Conservation (phyloP, 805 yeast genomes). For the Suhomyces pyralidae region DNA sequence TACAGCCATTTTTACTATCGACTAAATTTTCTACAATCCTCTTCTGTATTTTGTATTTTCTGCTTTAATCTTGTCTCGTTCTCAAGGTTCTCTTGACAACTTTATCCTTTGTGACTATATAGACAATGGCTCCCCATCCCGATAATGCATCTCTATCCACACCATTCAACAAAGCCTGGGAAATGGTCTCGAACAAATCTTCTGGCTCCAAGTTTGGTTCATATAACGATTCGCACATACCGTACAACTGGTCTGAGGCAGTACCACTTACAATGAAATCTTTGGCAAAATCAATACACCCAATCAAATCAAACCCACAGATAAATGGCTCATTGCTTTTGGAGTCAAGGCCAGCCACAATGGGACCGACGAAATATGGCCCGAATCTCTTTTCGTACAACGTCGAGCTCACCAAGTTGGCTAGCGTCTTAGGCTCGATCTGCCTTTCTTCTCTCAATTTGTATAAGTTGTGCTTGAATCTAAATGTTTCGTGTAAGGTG, state of each 20-base stretch:
- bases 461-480: slow-evolving; percentile 83
- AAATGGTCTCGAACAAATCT: slow-evolving; percentile 90
- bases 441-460: slow-evolving; percentile 86
- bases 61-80: slow-evolving; percentile 84
- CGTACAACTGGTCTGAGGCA: slow-evolving; percentile 93
- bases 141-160: slow-evolving; percentile 96
- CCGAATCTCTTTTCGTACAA: slow-evolving; percentile 91
- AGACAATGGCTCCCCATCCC: slow-evolving; percentile 98
- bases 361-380: slow-evolving; percentile 94
- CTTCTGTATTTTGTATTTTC: background rate
- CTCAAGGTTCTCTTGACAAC: slow-evolving; percentile 83
- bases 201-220: slow-evolving; percentile 94
- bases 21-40: background rate
- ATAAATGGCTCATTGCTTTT: slow-evolving; percentile 82
- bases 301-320: slow-evolving; percentile 94
- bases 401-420: slow-evolving; percentile 86
- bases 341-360: slow-evolving; percentile 91
- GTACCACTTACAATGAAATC: slow-evolving; percentile 97
- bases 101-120: slow-evolving; percentile 86
- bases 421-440: slow-evolving; percentile 91
- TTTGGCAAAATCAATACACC: slow-evolving; percentile 91
- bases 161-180: slow-evolving; percentile 90
- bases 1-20: too few species aligned
- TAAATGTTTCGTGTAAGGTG: slow-evolving; percentile 77
- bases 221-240: slow-evolving; percentile 96